Conservation (phyloP, 1,284 basidiomycete species). For the Agaricales sp. region DNA sequence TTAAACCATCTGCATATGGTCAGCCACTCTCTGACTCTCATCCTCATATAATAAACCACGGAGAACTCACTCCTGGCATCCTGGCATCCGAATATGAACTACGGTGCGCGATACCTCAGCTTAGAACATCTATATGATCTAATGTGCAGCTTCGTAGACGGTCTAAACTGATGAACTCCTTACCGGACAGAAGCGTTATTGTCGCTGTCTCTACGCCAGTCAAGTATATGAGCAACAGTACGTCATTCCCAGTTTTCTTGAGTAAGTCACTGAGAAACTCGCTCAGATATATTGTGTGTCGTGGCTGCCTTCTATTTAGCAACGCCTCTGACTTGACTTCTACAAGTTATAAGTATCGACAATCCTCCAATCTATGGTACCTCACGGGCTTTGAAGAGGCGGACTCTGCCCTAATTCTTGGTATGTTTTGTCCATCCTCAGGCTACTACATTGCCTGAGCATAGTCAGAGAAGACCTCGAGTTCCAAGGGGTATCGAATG, state of each 20-base stretch:
- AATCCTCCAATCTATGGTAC: slow-evolving; percentile 91
- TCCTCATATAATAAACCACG: slow-evolving; percentile 61
- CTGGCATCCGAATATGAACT: slow-evolving; percentile 71
- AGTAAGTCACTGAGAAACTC: slow-evolving; percentile 4
- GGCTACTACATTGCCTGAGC: slow-evolving; percentile 4
- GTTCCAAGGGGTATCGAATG: slow-evolving; percentile 77
- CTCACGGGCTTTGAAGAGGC: slow-evolving; percentile 94
- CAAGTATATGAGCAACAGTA: slow-evolving; percentile 83
- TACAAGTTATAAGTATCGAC: slow-evolving; percentile 87
- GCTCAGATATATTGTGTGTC: slow-evolving; percentile 37
- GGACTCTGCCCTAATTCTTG: slow-evolving; percentile 78
- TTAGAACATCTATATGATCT: not conserved
- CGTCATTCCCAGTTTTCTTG: slow-evolving; percentile 22
- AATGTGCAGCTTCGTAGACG: slow-evolving; percentile 31
- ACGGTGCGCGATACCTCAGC: not conserved
- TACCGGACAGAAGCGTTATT: slow-evolving; percentile 74
- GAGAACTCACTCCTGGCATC: slow-evolving; percentile 85
- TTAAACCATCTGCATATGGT: slow-evolving; percentile 62
- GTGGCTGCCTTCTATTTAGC: slow-evolving; percentile 18
- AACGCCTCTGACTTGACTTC: slow-evolving; percentile 30
- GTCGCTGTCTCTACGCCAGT: slow-evolving; percentile 75
- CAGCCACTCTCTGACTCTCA: slow-evolving; percentile 74
- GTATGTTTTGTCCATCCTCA: slow-evolving; percentile 27
- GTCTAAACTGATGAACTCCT: slow-evolving; percentile 58
- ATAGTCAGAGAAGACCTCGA: slow-evolving; percentile 47